Evolutionary conservation across 768 basidiomycete species (phyloP).

Genomic region (Suillus paluster): DNA sequence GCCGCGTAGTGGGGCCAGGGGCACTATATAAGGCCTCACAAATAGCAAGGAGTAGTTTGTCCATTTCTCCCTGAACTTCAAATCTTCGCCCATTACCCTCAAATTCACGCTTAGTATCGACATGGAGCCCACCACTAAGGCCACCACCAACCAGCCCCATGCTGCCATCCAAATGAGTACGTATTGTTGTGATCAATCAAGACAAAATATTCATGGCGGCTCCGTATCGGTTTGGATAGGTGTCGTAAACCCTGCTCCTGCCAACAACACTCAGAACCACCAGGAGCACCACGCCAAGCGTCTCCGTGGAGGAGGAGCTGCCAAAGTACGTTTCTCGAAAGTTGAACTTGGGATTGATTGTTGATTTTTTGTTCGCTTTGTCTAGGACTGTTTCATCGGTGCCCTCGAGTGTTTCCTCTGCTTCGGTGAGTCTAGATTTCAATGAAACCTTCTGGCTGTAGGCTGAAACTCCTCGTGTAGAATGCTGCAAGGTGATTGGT

Average conservation of each 20-base stretch:
- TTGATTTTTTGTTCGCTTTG: constrained; percentile 2
- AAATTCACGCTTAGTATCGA: constrained; percentile 30
- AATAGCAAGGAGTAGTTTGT: not conserved
- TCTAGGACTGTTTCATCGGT: constrained; percentile 70
- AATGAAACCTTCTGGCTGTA: not conserved
- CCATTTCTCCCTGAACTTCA: not conserved
- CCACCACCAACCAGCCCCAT: constrained; percentile 58
- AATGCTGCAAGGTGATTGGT: constrained; percentile 67
- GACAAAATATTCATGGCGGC: not conserved
- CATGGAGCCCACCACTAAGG: constrained; percentile 37
- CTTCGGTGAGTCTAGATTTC: constrained; percentile 54
- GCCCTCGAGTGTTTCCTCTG: constrained; percentile 70
- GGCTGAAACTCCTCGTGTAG: constrained; percentile 34
- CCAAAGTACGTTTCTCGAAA: constrained; percentile 46
- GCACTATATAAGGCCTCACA: constrained; percentile 8
- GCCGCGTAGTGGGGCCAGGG: constrained; percentile 8
- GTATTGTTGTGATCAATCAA: constrained; percentile 25
- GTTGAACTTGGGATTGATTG: not conserved
- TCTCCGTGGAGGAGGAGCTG: constrained; percentile 74
- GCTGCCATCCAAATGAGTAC: constrained; percentile 66
- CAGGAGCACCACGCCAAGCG: constrained; percentile 53
- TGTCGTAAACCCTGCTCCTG: constrained; percentile 49
- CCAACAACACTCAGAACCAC: constrained; percentile 41
- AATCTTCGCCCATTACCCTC: constrained; percentile 1
- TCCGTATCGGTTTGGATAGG: constrained; percentile 32